Conservation (phyloP, 2,329 filamentous ascomycete species). For the Drechmeria coniospora region DNA sequence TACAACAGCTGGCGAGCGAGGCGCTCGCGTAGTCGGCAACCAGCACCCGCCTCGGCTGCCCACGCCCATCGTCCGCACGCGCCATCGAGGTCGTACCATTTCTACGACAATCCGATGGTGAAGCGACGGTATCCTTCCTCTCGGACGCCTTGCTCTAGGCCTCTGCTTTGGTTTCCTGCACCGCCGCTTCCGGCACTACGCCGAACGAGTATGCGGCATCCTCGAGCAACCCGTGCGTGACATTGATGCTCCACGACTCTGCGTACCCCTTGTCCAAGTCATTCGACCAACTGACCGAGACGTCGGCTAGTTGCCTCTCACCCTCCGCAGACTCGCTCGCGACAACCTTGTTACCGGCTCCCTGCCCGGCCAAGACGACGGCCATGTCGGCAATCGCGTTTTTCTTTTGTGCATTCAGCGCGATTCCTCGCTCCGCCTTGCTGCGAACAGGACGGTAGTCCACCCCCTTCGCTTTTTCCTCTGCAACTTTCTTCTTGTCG, state of each 20-base stretch:
- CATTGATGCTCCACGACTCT: constrained; percentile 33
- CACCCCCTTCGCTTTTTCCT: constrained; percentile 14
- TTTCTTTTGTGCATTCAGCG: constrained; percentile 43
- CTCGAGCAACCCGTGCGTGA: constrained; percentile 30
- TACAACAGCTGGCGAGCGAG: constrained; percentile 1
- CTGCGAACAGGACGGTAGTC: constrained; percentile 19
- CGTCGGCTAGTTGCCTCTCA: constrained; percentile 17
- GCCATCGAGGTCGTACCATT: too few species aligned
- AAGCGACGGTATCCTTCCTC: too few species aligned
- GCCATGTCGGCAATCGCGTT: constrained; percentile 51
- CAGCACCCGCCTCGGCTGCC: not conserved
- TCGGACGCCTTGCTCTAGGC: too few species aligned
- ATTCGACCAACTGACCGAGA: constrained; percentile 37
- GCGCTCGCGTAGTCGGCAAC: not conserved
- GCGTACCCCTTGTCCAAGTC: constrained; percentile 31
- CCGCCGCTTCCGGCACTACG: constrained; percentile 2
- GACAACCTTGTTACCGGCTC: constrained; percentile 33
- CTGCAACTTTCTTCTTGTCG: constrained; percentile 18
- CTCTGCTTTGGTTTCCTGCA: not conserved
- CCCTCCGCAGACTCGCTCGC: constrained; percentile 8
- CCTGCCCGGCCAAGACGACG: constrained; percentile 35
- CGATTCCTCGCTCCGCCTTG: constrained; percentile 30
- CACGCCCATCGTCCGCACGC: too few species aligned
- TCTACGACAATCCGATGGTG: too few species aligned
- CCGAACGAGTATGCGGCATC: constrained; percentile 6